These are phyloP conservation scores for Letharia lupina DNA, from an alignment of 495 filamentous ascomycete species.

Conservation along the genomic window DNA sequence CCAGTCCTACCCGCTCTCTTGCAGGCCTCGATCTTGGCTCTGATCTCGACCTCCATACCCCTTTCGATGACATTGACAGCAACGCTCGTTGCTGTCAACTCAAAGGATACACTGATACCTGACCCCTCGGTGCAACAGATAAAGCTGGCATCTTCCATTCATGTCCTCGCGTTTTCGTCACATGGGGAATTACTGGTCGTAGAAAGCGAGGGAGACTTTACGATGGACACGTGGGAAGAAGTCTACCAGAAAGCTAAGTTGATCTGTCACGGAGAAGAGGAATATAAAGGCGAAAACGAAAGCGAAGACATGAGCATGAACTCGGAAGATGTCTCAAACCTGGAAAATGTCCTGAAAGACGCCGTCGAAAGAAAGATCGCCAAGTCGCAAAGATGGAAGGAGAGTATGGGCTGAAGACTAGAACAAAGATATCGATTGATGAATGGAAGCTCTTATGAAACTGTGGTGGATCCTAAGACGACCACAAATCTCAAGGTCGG, in stretches of 20 bases:
- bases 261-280: constrained; percentile 50
- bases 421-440: background rate
- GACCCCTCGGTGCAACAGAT: constrained; percentile 50
- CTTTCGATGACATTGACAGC: constrained; percentile 61
- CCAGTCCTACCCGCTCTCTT: constrained; percentile 65
- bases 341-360: constrained; percentile 47
- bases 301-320: constrained; percentile 27
- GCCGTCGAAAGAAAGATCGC: constrained; percentile 51
- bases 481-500: background rate
- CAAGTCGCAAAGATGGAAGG: constrained; percentile 54
- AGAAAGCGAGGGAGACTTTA: constrained; percentile 76
- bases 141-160: constrained; percentile 54
- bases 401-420: constrained; percentile 18
- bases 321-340: constrained; percentile 23
- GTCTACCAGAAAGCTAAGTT: constrained; percentile 55
- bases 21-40: constrained; percentile 62
- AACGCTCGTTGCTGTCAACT: constrained; percentile 51
- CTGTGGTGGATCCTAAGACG: background rate
- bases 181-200: constrained; percentile 64
- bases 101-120: constrained; percentile 41
- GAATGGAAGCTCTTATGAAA: background rate
- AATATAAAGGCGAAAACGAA: constrained; percentile 36
- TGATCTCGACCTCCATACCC: constrained; percentile 68
- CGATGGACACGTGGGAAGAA: constrained; percentile 65
- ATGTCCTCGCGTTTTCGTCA: constrained; percentile 70